Evolutionary conservation across 371 early-diverging fungal genomes (phyloP), one percentile per base, ranked within the genome.

Genomic region (Mucor lusitanicus): DNA sequence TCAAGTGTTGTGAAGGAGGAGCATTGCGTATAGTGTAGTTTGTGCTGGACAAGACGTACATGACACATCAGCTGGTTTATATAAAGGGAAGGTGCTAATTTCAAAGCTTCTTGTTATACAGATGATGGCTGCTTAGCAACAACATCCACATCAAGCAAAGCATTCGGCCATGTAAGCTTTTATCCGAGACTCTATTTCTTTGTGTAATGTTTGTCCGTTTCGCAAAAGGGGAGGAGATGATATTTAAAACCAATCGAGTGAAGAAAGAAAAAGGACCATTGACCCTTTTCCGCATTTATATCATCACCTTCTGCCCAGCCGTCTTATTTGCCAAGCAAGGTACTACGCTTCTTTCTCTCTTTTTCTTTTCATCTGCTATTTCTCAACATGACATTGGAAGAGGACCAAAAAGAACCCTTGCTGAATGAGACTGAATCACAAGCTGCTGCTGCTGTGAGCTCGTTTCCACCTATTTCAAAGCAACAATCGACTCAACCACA

Each of bases 341-440:
- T 35, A 35, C 35, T 35, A 35, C 35, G 35, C 35, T 40, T 59
- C 28, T 59, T 42, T 60, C 30, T n/a, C 28, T 17, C 37, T 30
- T 60, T 30, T 28, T 30, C 28, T 42, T 40, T 33, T 19, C 48
- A 28, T 25, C 42, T 33, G n/a, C 5, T 32, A 12, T 19, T 28
- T 19, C 53, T 12, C 25, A 28, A 30, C 15, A 60, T 60, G 60
- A 19, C 60, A 44, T 21, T 44, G 13, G 59, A 59, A 25, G 65
- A 65, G 17, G 65, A 65, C 17, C 59, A 58, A 48, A 33, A 35
- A 15, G 65, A 65, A 23, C 65, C 65, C 21, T 28, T 65, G 39
- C 37, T 65, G 1, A 23, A 32, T n/a, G 65, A 65, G 11, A 48
- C 2, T 17, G 53, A 50, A 48, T 21, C 12, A 11, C 50, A 50